phyloP scores from a whole-genome alignment of 371 early-diverging fungal species.

The Mortierella sp. region DNA sequence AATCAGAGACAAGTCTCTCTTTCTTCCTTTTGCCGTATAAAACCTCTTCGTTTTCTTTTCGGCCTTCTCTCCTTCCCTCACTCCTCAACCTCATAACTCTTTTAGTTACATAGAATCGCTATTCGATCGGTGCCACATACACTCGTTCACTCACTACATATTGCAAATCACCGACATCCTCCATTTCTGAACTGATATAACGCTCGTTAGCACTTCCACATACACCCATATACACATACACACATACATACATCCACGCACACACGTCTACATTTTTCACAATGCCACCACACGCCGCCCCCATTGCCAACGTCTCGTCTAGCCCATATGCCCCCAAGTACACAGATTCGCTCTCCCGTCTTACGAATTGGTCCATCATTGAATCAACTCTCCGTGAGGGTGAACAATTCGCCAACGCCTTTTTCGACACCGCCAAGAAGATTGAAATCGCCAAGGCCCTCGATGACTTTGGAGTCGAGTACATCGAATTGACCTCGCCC shows the following conservation, averaged over 20 bases:
- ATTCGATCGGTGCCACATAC: no score
- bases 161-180: no score
- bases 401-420: conserved; percentile 98
- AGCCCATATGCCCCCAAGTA: conserved; percentile 71
- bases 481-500: conserved; percentile 95
- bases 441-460: conserved; percentile 96
- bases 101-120: no score
- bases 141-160: no score
- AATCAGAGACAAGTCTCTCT: no score
- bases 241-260: neutral
- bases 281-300: conserved; percentile 54
- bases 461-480: conserved; percentile 96
- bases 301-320: conserved; percentile 46
- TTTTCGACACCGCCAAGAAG: conserved; percentile 96
- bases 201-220: no score
- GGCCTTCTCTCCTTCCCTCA: neutral
- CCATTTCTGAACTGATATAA: no score
- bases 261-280: neutral
- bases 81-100: neutral
- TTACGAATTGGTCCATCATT: conserved; percentile 94
- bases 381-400: conserved; percentile 97
- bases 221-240: neutral
- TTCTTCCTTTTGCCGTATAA: conserved; percentile 5
- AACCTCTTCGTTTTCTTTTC: neutral
- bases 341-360: conserved; percentile 84